Evolutionary conservation across 805 yeast genomes (phyloP).

Genomic region (Diddensiella caesifluorescens): DNA sequence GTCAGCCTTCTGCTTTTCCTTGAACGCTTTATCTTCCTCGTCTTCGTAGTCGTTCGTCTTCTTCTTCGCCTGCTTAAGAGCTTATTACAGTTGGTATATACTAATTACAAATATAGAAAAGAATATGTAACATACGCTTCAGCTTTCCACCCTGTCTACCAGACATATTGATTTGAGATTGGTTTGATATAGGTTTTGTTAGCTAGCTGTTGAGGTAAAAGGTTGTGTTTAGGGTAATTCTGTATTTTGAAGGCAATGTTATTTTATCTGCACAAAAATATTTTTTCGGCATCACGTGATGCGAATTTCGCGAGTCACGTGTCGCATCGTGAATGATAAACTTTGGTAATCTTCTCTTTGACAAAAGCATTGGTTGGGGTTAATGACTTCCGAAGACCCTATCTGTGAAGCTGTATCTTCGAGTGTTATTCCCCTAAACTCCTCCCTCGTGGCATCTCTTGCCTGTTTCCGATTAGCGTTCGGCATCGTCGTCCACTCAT

Average conservation of each 20-base stretch:
- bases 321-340: no score
- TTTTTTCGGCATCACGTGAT: no score
- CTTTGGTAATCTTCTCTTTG: no score
- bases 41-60: slow-evolving; percentile 62
- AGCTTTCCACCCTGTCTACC: slow-evolving; percentile 98
- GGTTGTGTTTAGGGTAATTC: no score
- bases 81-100: slow-evolving; percentile 23
- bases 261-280: no score
- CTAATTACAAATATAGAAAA: neutral
- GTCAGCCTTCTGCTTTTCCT: slow-evolving; percentile 91
- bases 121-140: slow-evolving; percentile 53
- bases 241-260: no score
- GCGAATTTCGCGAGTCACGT: no score
- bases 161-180: slow-evolving; percentile 51
- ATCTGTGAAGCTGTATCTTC: neutral
- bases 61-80: slow-evolving; percentile 76
- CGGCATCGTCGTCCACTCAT: neutral
- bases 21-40: slow-evolving; percentile 86
- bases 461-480: slow-evolving; percentile 11
- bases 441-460: slow-evolving; percentile 12
- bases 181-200: no score
- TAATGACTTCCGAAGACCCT: no score
- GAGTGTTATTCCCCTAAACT: slow-evolving; percentile 12
- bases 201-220: no score
- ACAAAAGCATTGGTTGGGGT: no score